phyloP scores from a whole-genome alignment of 331 rosid genomes.

The Acacia pycnantha region DNA sequence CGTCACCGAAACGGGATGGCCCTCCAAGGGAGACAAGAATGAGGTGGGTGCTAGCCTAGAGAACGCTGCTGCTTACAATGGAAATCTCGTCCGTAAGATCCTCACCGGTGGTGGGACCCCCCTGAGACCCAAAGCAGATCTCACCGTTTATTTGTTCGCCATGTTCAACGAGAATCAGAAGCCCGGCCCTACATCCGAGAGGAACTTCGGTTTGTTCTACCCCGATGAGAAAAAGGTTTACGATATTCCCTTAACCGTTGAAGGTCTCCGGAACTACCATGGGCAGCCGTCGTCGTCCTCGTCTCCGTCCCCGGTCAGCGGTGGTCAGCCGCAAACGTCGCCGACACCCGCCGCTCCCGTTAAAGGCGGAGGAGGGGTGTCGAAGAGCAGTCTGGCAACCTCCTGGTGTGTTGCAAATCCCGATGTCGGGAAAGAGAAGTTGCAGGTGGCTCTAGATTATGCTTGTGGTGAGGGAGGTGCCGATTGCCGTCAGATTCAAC shows the following conservation, averaged over 20 bases:
- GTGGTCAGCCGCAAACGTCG: neutral
- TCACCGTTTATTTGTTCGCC: constrained; percentile 84
- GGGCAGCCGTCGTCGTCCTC: constrained; percentile 32
- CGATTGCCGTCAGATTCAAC: constrained; percentile 82
- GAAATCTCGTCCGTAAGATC: constrained; percentile 79
- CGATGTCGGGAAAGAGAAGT: constrained; percentile 51
- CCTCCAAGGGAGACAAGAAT: constrained; percentile 70
- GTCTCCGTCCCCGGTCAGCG: constrained; percentile 24
- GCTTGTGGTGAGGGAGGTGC: constrained; percentile 99
- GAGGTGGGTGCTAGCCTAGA: constrained; percentile 75
- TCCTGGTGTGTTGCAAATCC: constrained; percentile 95
- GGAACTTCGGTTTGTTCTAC: constrained; percentile 83
- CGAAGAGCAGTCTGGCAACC: constrained; percentile 63
- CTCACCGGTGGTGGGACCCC: constrained; percentile 80
- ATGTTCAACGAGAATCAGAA: constrained; percentile 86
- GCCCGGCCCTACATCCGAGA: constrained; percentile 77
- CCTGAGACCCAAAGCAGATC: constrained; percentile 68
- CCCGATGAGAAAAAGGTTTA: constrained; percentile 69
- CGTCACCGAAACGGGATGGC: constrained; percentile 92
- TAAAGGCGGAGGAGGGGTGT: constrained; percentile 50
- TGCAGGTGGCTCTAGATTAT: constrained; percentile 73
- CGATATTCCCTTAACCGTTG: constrained; percentile 65
- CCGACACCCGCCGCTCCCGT: constrained; percentile 27
- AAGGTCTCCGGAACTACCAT: constrained; percentile 53
- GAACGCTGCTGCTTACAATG: constrained; percentile 92